These are phyloP conservation scores for Saccharum officinarum DNA, from an alignment of 176 grass and related monocot species.

Conservation along the genomic window DNA sequence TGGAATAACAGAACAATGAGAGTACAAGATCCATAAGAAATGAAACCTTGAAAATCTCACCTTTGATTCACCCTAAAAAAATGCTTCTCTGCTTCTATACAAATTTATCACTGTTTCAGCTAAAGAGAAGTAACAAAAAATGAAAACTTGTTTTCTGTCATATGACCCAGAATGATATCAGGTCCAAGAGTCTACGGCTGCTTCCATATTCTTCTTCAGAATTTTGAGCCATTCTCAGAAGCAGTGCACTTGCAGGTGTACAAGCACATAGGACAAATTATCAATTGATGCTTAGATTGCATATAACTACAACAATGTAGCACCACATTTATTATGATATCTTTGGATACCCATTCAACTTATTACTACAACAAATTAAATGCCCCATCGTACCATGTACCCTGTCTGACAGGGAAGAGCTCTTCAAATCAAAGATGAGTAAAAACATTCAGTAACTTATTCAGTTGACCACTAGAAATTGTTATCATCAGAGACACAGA, in stretches of 20 bases:
- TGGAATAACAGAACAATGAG: background rate
- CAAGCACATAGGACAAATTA: conserved; percentile 11
- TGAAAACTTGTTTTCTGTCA: background rate
- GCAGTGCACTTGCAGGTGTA: conserved; percentile 9
- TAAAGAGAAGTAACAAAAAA: background rate
- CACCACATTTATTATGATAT: conserved; percentile 32
- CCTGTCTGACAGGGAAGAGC: background rate
- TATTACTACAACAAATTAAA: conserved; percentile 31
- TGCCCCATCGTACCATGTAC: conserved; percentile 2
- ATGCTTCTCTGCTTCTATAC: background rate
- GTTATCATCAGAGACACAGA: background rate
- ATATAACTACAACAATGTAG: conserved; percentile 20
- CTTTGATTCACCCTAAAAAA: background rate
- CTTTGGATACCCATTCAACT: conserved; percentile 44
- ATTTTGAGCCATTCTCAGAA: background rate
- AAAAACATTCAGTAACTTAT: background rate
- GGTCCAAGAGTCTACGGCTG: background rate
- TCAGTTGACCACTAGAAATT: background rate
- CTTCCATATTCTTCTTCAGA: background rate
- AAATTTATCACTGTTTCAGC: background rate
- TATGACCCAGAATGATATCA: background rate
- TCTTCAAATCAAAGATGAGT: background rate
- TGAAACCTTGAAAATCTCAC: background rate
- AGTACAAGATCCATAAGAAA: conserved; percentile 10
- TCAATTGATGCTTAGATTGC: conserved; percentile 16